phyloP scores from a whole-genome alignment of 768 basidiomycete genomes.

The Chlorophyllum brunneum region DNA sequence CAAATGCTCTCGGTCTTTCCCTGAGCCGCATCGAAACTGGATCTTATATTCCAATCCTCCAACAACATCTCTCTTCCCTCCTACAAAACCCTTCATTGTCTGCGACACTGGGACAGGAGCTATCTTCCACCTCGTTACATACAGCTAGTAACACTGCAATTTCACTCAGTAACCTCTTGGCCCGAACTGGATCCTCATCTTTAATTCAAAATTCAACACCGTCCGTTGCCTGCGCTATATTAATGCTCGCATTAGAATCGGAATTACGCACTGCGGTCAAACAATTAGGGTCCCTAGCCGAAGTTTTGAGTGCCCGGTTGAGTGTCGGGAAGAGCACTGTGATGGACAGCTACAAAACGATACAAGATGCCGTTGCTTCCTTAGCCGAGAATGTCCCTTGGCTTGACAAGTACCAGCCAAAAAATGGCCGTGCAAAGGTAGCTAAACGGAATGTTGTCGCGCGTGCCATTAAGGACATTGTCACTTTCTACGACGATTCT shows the following conservation, averaged over 20 bases:
- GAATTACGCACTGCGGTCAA: conserved; percentile 51
- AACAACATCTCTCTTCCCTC: conserved; percentile 43
- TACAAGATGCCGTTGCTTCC: conserved; percentile 56
- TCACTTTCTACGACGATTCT: conserved; percentile 59
- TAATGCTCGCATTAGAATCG: conserved; percentile 70
- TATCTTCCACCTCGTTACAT: conserved; percentile 38
- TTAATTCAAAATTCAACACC: conserved; percentile 31
- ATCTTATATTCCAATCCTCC: conserved; percentile 53
- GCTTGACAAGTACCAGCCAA: conserved; percentile 55
- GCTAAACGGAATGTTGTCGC: conserved; percentile 64
- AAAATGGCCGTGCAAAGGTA: conserved; percentile 52
- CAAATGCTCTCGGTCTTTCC: conserved; percentile 49
- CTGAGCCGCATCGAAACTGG: conserved; percentile 54
- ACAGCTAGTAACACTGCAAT: conserved; percentile 41
- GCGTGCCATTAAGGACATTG: conserved; percentile 62
- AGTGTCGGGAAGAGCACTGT: conserved; percentile 50
- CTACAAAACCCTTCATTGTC: conserved; percentile 31
- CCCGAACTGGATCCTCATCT: conserved; percentile 28
- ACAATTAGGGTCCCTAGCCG: conserved; percentile 53
- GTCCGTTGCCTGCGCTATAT: conserved; percentile 64
- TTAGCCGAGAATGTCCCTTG: conserved; percentile 70
- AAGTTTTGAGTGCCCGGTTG: conserved; percentile 47
- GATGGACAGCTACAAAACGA: conserved; percentile 63
- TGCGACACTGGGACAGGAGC: conserved; percentile 30
- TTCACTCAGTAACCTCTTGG: conserved; percentile 40